Evolutionary conservation across 2,329 filamentous ascomycete genomes (phyloP), one percentile per base, ranked within the genome.

Genomic region (Westerdykella sp.): DNA sequence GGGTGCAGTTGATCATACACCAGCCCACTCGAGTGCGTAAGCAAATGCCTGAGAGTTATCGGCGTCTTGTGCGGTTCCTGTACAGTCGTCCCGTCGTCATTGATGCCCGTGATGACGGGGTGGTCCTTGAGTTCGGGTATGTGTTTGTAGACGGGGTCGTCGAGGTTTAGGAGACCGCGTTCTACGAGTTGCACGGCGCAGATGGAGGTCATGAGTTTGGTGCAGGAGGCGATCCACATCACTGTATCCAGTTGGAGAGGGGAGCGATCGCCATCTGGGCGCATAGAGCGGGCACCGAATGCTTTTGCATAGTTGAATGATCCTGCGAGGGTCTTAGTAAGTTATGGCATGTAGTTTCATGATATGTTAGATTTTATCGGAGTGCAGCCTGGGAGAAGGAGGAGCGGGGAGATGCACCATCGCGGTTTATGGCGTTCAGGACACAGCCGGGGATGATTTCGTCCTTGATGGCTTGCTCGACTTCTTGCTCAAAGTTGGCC

Each of bases 11-110:
- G 31, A 35, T 74, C 72, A 51, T 76, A 74, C 1, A 62, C 65
- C 0, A 76, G 45, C 2, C 77, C 77, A 5, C 67, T 59, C 0
- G 74, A 73, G 54, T 80, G 77, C 0, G 71, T 73, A 3, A 80
- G 65, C 0, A 79, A 65, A 16, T 65, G 63, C 3, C 59, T 47
- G 2, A 65, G 43, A 1, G 62, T 65, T 21, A 66, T 62, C 1
- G 59, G 54, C 2, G 45, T 48, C 1, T 35, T 54, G 35, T 59
- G 56, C 36, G 51, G 47, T 21, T 46, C 41, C 36, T 56, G 50
- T 30, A 64, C 58, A 1, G 60, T 53, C 0, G 46, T 54, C 1
- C 56, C 57, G 9, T 47, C 45, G 2, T 57, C 52, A 5, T 57
- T 48, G 39, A 63, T 55, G 6, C 54, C 53, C 3, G 46, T 52